phyloP scores from a whole-genome alignment of 495 filamentous ascomycete species.

The Geoglossum glabrum region DNA sequence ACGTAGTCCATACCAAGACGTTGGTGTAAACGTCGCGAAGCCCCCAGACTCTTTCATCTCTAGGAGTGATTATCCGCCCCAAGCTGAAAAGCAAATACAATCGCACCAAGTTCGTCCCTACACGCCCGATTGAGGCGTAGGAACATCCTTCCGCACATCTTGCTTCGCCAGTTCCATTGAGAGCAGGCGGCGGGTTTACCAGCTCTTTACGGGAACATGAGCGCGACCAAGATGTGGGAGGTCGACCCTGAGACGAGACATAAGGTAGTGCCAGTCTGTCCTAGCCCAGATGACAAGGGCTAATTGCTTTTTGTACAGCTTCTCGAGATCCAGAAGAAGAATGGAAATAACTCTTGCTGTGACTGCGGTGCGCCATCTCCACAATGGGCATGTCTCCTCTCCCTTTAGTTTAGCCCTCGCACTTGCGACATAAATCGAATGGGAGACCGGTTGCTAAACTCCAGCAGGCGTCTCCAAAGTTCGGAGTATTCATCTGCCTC shows the following conservation, averaged over 20 bases:
- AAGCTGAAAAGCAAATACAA: neutral
- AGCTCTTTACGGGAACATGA: neutral
- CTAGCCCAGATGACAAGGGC: neutral
- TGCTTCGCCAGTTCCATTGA: neutral
- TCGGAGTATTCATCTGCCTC: conserved; percentile 88
- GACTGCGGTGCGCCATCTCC: conserved; percentile 88
- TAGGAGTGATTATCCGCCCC: neutral
- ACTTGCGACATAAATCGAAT: neutral
- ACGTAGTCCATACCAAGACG: no score
- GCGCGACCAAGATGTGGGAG: conserved; percentile 60
- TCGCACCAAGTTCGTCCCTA: neutral
- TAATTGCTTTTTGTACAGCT: conserved; percentile 31
- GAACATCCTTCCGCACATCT: neutral
- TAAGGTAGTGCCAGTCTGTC: conserved; percentile 37
- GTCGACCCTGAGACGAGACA: conserved; percentile 88
- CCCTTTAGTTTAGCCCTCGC: neutral
- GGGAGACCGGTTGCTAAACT: neutral
- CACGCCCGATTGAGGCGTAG: neutral
- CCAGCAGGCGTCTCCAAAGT: conserved; percentile 43
- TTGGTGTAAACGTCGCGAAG: no score
- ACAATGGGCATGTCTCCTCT: conserved; percentile 46
- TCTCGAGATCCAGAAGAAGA: conserved; percentile 67
- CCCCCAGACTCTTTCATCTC: no score
- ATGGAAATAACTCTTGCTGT: conserved; percentile 72
- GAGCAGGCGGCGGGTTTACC: neutral